These are phyloP conservation scores for Macrolepiota albuminosa DNA, from an alignment of 768 basidiomycete species.

Conservation along the genomic window DNA sequence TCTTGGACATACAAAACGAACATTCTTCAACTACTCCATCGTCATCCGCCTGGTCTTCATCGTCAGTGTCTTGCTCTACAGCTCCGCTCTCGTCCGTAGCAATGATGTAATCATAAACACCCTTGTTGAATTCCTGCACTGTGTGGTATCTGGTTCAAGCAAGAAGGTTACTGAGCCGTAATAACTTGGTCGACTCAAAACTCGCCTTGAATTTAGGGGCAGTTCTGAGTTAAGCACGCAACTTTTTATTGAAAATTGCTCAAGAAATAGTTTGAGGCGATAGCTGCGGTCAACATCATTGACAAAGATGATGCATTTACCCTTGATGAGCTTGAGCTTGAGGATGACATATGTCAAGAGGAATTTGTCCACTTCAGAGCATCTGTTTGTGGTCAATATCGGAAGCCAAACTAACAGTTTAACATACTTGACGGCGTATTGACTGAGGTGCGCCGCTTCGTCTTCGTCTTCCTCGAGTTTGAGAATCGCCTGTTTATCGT, in stretches of 20 bases:
- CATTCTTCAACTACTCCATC: conserved; percentile 35
- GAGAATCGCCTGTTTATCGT: conserved; percentile 60
- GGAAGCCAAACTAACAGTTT: not conserved
- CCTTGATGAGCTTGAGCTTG: conserved; percentile 92
- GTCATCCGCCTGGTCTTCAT: conserved; percentile 38
- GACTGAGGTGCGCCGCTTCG: conserved; percentile 73
- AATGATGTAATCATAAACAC: conserved; percentile 97
- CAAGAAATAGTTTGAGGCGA: conserved; percentile 94
- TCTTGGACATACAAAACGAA: conserved; percentile 14
- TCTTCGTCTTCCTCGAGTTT: conserved; percentile 87
- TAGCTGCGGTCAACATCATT: conserved; percentile 95
- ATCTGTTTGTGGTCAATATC: conserved; percentile 35
- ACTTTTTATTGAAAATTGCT: conserved; percentile 94
- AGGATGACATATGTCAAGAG: conserved; percentile 93
- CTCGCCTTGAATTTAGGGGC: conserved; percentile 85
- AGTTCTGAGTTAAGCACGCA: conserved; percentile 96
- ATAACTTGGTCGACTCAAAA: not conserved
- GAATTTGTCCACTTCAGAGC: conserved; percentile 96
- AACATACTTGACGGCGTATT: conserved; percentile 75
- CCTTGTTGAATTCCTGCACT: conserved; percentile 98
- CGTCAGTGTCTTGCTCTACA: conserved; percentile 37
- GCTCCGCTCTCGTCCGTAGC: conserved; percentile 88
- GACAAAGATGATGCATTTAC: conserved; percentile 95
- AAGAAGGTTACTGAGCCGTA: not conserved
- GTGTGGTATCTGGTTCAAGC: conserved; percentile 70